These are phyloP conservation scores for Lepraria neglecta DNA, from an alignment of 495 filamentous ascomycete species.

Conservation along the genomic window DNA sequence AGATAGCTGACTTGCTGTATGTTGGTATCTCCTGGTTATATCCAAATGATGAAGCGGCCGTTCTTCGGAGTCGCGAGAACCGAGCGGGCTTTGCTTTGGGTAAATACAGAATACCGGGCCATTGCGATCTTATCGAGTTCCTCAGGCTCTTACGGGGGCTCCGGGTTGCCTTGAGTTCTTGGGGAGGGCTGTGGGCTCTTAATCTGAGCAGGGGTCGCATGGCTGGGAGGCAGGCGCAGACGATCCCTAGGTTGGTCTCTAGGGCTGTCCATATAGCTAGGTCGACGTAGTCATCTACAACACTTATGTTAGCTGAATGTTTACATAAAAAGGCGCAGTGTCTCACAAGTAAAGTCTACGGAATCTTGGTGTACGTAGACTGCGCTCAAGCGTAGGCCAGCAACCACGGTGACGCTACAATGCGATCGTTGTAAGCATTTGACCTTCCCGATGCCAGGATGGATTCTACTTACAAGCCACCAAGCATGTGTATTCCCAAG, in stretches of 20 bases:
- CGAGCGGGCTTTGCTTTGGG: background rate
- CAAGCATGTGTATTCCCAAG: conserved; percentile 20
- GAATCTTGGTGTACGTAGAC: conserved; percentile 6
- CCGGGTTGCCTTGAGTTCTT: background rate
- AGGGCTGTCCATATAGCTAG: conserved; percentile 38
- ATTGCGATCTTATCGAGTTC: background rate
- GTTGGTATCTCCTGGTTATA: conserved; percentile 7
- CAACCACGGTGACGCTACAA: conserved; percentile 30
- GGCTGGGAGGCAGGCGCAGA: conserved; percentile 41
- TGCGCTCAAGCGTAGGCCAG: conserved; percentile 31
- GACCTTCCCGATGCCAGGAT: background rate
- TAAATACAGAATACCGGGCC: background rate
- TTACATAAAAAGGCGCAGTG: too few species aligned
- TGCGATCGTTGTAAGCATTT: background rate
- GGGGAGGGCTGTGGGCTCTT: background rate
- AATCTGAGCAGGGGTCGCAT: conserved; percentile 27
- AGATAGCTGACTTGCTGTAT: background rate
- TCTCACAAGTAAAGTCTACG: conserved; percentile 14
- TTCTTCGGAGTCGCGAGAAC: conserved; percentile 1
- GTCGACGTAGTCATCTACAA: conserved; percentile 16
- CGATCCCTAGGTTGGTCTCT: conserved; percentile 40
- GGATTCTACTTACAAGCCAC: conserved; percentile 25
- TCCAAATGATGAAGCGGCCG: conserved; percentile 3
- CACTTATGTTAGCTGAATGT: conserved; percentile 5
- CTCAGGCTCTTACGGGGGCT: background rate